Conservation (phyloP, 2,329 filamentous ascomycete genomes). For the Elsinoe fawcettii region DNA sequence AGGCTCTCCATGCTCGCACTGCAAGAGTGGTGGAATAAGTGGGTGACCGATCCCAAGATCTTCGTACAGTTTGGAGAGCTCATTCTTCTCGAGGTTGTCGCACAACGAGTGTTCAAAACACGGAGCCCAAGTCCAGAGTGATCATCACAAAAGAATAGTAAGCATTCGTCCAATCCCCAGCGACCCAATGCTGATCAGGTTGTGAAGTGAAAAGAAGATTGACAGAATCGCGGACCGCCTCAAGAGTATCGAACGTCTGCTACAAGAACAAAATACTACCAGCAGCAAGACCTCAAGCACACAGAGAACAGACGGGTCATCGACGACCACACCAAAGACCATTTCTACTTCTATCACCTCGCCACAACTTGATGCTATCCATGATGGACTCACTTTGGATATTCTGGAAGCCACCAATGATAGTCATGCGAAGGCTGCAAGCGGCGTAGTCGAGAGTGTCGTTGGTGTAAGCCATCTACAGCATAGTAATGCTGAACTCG, state of each 20-base stretch:
- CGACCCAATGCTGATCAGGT: neutral
- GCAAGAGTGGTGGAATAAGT: slow-evolving; percentile 9
- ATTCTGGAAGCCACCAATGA: neutral
- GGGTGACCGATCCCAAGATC: neutral
- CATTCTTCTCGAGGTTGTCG: slow-evolving; percentile 10
- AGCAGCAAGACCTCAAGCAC: neutral
- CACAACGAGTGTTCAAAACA: slow-evolving; percentile 12
- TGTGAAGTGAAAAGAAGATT: slow-evolving; percentile 22
- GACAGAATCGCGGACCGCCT: slow-evolving; percentile 21
- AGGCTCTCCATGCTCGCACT: slow-evolving; percentile 17
- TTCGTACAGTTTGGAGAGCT: neutral
- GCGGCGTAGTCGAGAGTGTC: slow-evolving; percentile 3
- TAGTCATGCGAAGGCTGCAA: neutral
- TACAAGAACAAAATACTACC: neutral
- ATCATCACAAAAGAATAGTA: slow-evolving; percentile 18
- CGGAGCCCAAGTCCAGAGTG: slow-evolving; percentile 15
- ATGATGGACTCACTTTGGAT: neutral
- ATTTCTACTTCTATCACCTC: neutral
- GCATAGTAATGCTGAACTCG: slow-evolving; percentile 16
- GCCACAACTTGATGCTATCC: neutral
- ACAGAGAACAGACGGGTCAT: neutral
- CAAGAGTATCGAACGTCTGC: slow-evolving; percentile 19
- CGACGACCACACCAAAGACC: neutral
- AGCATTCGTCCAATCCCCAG: neutral
- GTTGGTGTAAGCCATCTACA: slow-evolving; percentile 14